Evolutionary conservation across 331 rosid genomes (phyloP).

Genomic region (Erythrophleum ivorense): DNA sequence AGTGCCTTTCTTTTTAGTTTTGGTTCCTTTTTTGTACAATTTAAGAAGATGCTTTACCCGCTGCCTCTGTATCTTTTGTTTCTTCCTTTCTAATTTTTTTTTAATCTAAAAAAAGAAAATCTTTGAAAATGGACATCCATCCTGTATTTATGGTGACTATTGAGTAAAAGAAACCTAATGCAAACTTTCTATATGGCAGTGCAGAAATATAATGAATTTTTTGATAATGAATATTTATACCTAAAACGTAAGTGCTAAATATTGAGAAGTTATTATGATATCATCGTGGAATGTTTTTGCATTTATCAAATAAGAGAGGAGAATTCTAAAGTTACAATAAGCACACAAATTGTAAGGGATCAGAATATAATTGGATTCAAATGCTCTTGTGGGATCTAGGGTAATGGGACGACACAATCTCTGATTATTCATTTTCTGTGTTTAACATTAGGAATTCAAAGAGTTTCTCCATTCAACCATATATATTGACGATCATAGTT

Average conservation of each 20-base stretch:
- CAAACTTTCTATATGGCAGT: not conserved
- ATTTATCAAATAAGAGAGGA: not conserved
- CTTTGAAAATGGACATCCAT: not conserved
- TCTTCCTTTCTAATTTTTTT: not conserved
- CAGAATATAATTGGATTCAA: not conserved
- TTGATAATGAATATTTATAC: not conserved
- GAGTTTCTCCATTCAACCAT: not conserved
- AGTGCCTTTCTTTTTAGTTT: not conserved
- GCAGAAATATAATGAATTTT: too few relatives aligned
- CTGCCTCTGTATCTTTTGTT: not conserved
- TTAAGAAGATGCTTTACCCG: not conserved
- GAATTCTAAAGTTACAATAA: not conserved
- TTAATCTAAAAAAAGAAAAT: not conserved
- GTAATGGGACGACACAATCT: not conserved
- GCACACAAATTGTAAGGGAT: not conserved
- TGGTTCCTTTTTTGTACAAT: not conserved
- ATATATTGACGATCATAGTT: constrained; percentile 9
- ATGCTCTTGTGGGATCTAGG: constrained; percentile 1
- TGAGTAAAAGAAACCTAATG: constrained; percentile 6
- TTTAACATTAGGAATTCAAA: not conserved
- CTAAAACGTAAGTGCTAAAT: not conserved
- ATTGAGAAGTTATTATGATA: not conserved
- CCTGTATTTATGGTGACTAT: not conserved
- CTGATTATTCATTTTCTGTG: not conserved
- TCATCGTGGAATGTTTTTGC: not conserved